These are phyloP conservation scores for Salpingoeca rosetta DNA, from an alignment of 78 protist species.

Conservation along the genomic window DNA sequence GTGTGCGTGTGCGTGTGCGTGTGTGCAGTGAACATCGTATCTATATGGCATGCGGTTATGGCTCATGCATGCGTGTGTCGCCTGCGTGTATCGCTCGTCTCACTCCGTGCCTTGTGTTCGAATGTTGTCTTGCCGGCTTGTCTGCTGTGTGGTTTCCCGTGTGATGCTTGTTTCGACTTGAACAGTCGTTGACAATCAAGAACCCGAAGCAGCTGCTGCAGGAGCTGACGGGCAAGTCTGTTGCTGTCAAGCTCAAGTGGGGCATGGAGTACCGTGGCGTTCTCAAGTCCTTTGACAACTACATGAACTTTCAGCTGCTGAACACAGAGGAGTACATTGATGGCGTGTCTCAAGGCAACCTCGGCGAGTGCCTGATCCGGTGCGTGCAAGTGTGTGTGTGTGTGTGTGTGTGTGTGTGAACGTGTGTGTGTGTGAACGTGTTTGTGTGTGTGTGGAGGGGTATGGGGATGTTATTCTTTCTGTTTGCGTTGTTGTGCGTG, in stretches of 20 bases:
- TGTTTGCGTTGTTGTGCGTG: too few species aligned
- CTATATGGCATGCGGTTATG: not conserved
- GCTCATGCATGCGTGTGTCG: not conserved
- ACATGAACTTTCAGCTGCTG: constrained; percentile 68
- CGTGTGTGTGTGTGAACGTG: too few species aligned
- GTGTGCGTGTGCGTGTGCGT: not conserved
- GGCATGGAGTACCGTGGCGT: constrained; percentile 82
- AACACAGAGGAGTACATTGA: constrained; percentile 65
- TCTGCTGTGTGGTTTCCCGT: not conserved
- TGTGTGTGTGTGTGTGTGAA: too few species aligned
- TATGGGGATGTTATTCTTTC: too few species aligned
- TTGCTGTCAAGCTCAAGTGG: constrained; percentile 77
- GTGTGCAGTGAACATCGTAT: not conserved
- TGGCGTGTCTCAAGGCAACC: constrained; percentile 42
- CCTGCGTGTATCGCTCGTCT: not conserved
- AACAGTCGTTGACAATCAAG: constrained; percentile 27
- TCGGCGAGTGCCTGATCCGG: constrained; percentile 65
- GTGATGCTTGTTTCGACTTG: not conserved
- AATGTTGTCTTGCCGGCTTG: not conserved
- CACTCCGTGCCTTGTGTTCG: not conserved
- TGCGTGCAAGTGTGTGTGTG: constrained; percentile 6
- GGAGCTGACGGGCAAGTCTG: constrained; percentile 51
- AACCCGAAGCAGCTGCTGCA: constrained; percentile 81
- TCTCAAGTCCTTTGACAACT: constrained; percentile 47
- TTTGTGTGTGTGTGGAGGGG: too few species aligned